Percentiles rank a stretch among this genome's conserved stretches.
phyloP scores from a whole-genome alignment of 169 alveolate species.

The Plasmodium knowlesi region DNA sequence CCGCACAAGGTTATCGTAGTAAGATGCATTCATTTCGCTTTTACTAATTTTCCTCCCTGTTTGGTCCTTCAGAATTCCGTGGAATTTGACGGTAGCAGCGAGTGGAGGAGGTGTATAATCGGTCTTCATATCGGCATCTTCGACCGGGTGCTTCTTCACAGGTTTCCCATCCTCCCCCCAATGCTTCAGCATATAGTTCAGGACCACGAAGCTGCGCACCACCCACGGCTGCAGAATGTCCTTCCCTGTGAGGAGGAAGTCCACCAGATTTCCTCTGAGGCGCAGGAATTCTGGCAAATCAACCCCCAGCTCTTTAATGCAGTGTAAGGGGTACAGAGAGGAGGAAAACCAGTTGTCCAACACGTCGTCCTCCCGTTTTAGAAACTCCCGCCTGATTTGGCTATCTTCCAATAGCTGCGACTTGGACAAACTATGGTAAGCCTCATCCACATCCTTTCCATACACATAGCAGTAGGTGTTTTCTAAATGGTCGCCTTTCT shows the following conservation, averaged over 20 bases:
- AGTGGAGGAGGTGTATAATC: background rate
- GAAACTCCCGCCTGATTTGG: slow-evolving; percentile 6
- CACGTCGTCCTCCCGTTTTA: slow-evolving; percentile 25
- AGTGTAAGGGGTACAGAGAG: slow-evolving; percentile 20
- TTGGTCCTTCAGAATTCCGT: slow-evolving; percentile 33
- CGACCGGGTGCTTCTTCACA: too few relatives aligned
- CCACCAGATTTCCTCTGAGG: slow-evolving; percentile 2
- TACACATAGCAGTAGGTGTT: slow-evolving; percentile 7
- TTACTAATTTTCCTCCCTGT: slow-evolving; percentile 51
- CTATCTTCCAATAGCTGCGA: background rate
- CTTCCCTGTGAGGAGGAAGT: slow-evolving; percentile 48
- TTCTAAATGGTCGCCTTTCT: background rate
- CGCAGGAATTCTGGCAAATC: background rate
- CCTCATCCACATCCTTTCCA: slow-evolving; percentile 24
- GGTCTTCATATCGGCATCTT: too few relatives aligned
- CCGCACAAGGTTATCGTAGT: slow-evolving; percentile 13
- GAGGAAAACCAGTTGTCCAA: slow-evolving; percentile 66
- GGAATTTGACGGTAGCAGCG: slow-evolving; percentile 11
- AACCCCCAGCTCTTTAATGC: background rate
- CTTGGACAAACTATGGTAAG: slow-evolving; percentile 4
- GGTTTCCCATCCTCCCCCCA: background rate
- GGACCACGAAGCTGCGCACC: slow-evolving; percentile 22
- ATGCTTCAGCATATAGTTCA: slow-evolving; percentile 1
- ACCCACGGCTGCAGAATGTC: slow-evolving; percentile 56
- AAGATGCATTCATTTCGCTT: slow-evolving; percentile 19